Base-by-base conservation (phyloP, 495 filamentous ascomycete species). In the Penicillium pulvis region DNA sequence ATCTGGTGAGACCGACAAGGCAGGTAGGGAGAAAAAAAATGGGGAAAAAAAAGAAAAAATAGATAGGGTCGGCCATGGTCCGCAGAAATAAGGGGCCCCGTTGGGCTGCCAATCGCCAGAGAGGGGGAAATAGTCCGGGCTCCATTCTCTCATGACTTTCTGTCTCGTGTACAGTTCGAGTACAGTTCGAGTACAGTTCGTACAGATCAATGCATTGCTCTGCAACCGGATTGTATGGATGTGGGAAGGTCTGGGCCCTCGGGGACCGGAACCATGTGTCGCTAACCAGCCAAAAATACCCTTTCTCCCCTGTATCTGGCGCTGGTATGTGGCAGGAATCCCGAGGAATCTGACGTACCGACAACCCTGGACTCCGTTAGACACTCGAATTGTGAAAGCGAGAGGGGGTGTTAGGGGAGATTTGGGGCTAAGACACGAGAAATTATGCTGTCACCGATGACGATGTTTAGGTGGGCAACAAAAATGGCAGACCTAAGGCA, bases 401-500 rank as follows among this genome's bases (percentile, higher is more conserved):
- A 44, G 24, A 51, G 41, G 16, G 55, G 12, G 28, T 9, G 26
- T 24, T n/a, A 17, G 17, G 16, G 16, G 42, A 1, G 16, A 23
- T n/a, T 14, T 47, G 50, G 50, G 55, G 50, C 56, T 58, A 57
- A 60, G 53, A 65, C 59, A 60, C 53, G 48, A 59, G 44, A 30
- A 24, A 57, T 49, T 50, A 66, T 69, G 66, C 64, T 67, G 64
- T 67, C 61, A 67, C 67, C 67, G 67, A 67, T 69, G 67, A 69
- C 67, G 66, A 62, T 59, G 43, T 44, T 43, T 44, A 46, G 43
- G 50, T 42, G 43, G 17, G 19, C 24, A 30, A 10, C 20, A 44
- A 11, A 53, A 44, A 42, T 11, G 5, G 39, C 19, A 17, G 14
- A 39, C 16, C 36, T 12, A 52, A 12, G 19, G 1, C 4, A 53